Conservation (phyloP, 2,329 filamentous ascomycete species). For the Shiraia bambusicola region DNA sequence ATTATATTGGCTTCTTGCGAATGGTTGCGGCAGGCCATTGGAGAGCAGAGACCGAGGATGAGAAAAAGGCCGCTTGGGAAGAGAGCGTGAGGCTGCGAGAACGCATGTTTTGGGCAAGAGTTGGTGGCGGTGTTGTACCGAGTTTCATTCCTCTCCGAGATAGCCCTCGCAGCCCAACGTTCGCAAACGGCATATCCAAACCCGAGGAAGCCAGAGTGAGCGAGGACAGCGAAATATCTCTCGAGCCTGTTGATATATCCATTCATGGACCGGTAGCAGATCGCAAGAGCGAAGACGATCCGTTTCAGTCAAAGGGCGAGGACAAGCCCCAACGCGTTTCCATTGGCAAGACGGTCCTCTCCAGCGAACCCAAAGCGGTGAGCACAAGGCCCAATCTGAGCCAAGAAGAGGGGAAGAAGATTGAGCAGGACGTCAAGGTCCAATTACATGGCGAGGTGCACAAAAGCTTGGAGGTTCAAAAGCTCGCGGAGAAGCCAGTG, state of each 20-base stretch:
- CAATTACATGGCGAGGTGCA: slow-evolving; percentile 38
- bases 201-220: slow-evolving; percentile 26
- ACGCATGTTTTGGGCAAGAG: slow-evolving; percentile 94
- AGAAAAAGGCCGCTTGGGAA: slow-evolving; percentile 89
- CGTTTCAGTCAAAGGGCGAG: slow-evolving; percentile 30
- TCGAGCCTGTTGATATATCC: slow-evolving; percentile 24
- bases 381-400: slow-evolving; percentile 4
- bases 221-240: slow-evolving; percentile 30
- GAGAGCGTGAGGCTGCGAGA: slow-evolving; percentile 87
- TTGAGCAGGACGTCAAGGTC: slow-evolving; percentile 38
- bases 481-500: slow-evolving; percentile 9
- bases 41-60: slow-evolving; percentile 78
- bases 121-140: slow-evolving; percentile 89
- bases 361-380: slow-evolving; percentile 2
- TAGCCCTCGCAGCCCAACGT: slow-evolving; percentile 37
- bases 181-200: slow-evolving; percentile 20
- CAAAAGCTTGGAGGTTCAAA: slow-evolving; percentile 24
- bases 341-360: slow-evolving; percentile 42
- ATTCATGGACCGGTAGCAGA: slow-evolving; percentile 10
- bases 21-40: slow-evolving; percentile 93
- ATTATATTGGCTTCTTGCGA: slow-evolving; percentile 86
- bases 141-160: slow-evolving; percentile 46
- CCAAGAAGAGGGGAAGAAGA: slow-evolving; percentile 36
- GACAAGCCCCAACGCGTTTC: slow-evolving; percentile 38
- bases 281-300: slow-evolving; percentile 37